Evolutionary conservation across 345 rosid species (phyloP), one percentile per base, ranked within the genome.

Genomic region (Salix suchowensis): DNA sequence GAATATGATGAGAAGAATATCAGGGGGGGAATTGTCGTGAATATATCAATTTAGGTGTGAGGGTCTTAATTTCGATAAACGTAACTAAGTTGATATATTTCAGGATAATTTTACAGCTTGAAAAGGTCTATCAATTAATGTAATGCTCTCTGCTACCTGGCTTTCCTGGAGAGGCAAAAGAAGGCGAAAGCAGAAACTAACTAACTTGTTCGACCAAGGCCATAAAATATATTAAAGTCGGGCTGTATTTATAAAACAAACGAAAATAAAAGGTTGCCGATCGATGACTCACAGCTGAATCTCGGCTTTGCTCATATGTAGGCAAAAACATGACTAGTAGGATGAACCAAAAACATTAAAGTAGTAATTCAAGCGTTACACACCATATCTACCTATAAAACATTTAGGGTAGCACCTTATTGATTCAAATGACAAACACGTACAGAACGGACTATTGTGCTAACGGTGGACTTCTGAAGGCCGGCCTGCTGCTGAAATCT

Each of bases 401-500:
- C 64, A 58, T 23, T 24, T 58, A n/a, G 62, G 30, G 30, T 18
- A 23, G 32, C 62, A 62, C 72, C 39, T 18, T 67, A 39, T 19
- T 52, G 60, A 39, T 26, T 58, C 28, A 39, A 36, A 68, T 42
- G 28, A 70, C 34, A 32, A n/a, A 19, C 32, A 15, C 32, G 32
- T 30, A 30, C 21, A 32, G 30, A 50, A 44, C 58, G 44, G 44
- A 14, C 64, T 32, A 13, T 23, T 16, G 24, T 75, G 54, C 36
- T 11, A 16, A 13, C 15, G 77, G 19, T 7, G 48, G 60, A n/a
- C 44, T 58, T 64, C 18, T 16, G 44, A 15, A 40, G 19, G 50
- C 71, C 9, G 61, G 68, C 61, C 19, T 34, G 74, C 79, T 61
- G 26, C 68, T 52, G 19, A 39, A 68, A 50, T 50, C 64, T 14